A percentile compares a stretch with the other conserved stretches of the same genome.
phyloP scores from a whole-genome alignment of 305 asterid genomes.

The Andrographis paniculata region DNA sequence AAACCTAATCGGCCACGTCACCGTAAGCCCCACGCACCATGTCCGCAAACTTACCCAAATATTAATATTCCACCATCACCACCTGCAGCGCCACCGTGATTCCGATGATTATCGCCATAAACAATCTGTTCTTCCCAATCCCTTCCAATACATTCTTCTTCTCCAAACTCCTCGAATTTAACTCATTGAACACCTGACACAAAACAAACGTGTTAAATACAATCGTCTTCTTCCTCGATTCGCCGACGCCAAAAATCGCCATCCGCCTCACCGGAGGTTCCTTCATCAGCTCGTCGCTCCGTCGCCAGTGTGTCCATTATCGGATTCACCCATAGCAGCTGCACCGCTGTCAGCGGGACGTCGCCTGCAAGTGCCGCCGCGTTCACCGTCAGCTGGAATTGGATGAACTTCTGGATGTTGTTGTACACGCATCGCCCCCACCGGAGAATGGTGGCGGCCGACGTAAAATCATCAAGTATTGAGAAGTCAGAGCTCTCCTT shows the following conservation, averaged over 20 bases:
- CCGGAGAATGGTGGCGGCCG: slow-evolving; percentile 31
- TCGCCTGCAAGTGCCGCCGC: slow-evolving; percentile 45
- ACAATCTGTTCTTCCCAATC: slow-evolving; percentile 40
- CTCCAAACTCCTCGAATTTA: slow-evolving; percentile 52
- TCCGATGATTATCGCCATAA: slow-evolving; percentile 46
- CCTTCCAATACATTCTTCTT: slow-evolving; percentile 58
- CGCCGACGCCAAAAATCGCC: slow-evolving; percentile 22
- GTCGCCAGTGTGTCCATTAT: slow-evolving; percentile 55
- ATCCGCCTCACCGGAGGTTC: slow-evolving; percentile 44
- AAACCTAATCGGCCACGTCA: slow-evolving; percentile 60
- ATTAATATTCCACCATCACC: slow-evolving; percentile 57
- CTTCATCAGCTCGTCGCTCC: slow-evolving; percentile 55
- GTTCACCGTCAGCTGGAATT: slow-evolving; percentile 46
- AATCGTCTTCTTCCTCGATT: slow-evolving; percentile 41
- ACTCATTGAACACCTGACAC: slow-evolving; percentile 65
- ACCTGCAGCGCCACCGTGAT: slow-evolving; percentile 45
- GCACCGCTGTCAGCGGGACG: slow-evolving; percentile 49
- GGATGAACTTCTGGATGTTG: slow-evolving; percentile 52
- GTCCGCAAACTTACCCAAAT: slow-evolving; percentile 50
- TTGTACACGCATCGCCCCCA: slow-evolving; percentile 55
- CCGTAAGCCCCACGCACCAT: slow-evolving; percentile 50
- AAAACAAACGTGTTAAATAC: slow-evolving; percentile 56
- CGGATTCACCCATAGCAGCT: slow-evolving; percentile 47
- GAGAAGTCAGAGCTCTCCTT: slow-evolving; percentile 54
- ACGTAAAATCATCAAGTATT: slow-evolving; percentile 41